Evolutionary conservation across 108 stramenopile genomes (phyloP).

Genomic region (Schizochytrium sp.): DNA sequence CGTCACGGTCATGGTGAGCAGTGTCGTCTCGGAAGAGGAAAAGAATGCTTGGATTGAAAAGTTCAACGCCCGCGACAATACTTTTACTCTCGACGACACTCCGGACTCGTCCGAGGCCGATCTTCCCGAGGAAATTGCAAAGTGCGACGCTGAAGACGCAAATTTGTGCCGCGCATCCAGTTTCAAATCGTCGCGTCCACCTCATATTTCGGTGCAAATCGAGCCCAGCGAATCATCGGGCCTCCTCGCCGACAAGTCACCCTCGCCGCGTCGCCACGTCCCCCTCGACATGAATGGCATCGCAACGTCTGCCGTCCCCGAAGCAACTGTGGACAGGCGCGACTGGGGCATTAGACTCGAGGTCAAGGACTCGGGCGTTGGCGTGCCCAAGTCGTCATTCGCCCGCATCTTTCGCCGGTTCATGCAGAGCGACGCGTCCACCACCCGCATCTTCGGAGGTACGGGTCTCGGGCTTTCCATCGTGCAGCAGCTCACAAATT

Average conservation of each 20-base stretch:
- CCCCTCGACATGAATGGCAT: no score
- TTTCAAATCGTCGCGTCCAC: no score
- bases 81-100: background rate
- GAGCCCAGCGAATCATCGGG: no score
- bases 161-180: no score
- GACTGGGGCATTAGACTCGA: background rate
- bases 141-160: no score
- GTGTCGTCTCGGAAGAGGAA: background rate
- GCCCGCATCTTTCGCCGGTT: background rate
- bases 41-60: background rate
- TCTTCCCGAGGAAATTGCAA: no score
- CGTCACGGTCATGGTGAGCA: background rate
- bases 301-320: no score
- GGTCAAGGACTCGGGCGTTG: background rate
- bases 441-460: background rate
- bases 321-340: no score
- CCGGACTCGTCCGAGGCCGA: no score
- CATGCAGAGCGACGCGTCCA: background rate
- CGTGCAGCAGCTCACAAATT: background rate
- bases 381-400: background rate
- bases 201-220: no score
- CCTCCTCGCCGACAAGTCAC: no score
- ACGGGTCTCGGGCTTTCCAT: slow-evolving; percentile 2
- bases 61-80: background rate
- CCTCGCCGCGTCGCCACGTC: no score